Conservation (phyloP, 176 grass and related monocot genomes). For the Dendrocalamus sinicus region DNA sequence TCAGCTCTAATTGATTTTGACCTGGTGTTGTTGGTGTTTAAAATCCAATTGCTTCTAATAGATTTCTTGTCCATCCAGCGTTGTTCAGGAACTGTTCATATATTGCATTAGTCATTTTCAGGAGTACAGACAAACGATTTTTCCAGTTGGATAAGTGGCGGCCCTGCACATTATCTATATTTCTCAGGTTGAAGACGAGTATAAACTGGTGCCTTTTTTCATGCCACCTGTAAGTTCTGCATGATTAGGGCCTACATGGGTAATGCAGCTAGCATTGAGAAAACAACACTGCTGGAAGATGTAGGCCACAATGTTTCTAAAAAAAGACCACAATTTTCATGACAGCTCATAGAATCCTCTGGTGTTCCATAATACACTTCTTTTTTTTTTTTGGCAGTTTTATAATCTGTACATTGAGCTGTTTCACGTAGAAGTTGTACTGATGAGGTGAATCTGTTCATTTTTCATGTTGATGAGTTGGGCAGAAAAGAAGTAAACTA, state of each 20-base stretch:
- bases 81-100: background rate
- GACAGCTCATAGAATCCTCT: background rate
- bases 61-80: background rate
- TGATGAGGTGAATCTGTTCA: too few species aligned
- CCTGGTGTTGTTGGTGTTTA: background rate
- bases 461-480: too few species aligned
- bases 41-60: background rate
- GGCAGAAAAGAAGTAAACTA: too few species aligned
- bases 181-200: background rate
- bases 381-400: background rate
- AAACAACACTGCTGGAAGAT: background rate
- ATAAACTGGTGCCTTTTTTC: background rate
- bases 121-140: background rate
- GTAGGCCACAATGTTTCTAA: background rate
- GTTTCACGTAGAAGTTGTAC: background rate
- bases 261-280: background rate
- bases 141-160: background rate
- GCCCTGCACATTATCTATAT: background rate
- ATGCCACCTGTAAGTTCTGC: background rate
- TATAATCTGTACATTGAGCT: background rate
- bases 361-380: background rate
- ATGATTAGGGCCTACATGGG: conserved; percentile 17
- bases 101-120: background rate
- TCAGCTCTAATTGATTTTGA: conserved; percentile 13
- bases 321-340: too few species aligned